Base-by-base conservation (phyloP, 2,329 filamentous ascomycete species). In the Coccinonectria pachysandricola region DNA sequence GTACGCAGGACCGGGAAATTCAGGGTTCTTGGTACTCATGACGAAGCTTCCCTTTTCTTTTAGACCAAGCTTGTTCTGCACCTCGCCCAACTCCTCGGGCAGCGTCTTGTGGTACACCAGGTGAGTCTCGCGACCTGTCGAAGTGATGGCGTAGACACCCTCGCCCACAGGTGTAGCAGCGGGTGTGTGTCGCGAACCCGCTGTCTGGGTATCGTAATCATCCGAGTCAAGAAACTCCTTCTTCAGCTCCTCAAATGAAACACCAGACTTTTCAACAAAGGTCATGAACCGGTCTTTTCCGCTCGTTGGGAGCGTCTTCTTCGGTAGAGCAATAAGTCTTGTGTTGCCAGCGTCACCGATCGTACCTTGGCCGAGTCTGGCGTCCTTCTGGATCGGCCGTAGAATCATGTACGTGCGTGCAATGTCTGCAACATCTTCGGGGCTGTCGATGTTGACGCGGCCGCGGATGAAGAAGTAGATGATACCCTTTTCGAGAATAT, bases 391-490 rank as follows among this genome's bases (percentile, higher is more conserved):
- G 4, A 88, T 60, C 1, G 85, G 85, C 1, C 81, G 73, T 4
- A 94, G 67, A 9, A 93, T 68, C 43, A 94, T 76, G 58, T 79
- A 88, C 36, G 70, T 85, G 24, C 84, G 77, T 21, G 80, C 74
- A 24, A 93, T 69, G 27, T 94, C 85, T 20, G 68, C 57, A 1
- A 88, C 63, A 23, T 68, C 65, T 11, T 77, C 66, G 0, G 84
- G 77, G 6, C 82, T 66, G 4, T 84, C 71, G 14, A 82, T 66
- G 26, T 74, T 72, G 19, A 94, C 82, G 8, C 84, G 76, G 6
- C 75, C 75, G 11, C 86, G 77, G 44, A 80, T 79, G 62, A 93
- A 92, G 65, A 93, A 93, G 62, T 93, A 93, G 40, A 94, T 76
- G 42, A 91, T 70, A 4, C 86, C 86, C 46, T 91, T 93, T 48